Base-by-base conservation (phyloP, 352 stramenopile genomes). In the Globisporangium rhizosaccharum region DNA sequence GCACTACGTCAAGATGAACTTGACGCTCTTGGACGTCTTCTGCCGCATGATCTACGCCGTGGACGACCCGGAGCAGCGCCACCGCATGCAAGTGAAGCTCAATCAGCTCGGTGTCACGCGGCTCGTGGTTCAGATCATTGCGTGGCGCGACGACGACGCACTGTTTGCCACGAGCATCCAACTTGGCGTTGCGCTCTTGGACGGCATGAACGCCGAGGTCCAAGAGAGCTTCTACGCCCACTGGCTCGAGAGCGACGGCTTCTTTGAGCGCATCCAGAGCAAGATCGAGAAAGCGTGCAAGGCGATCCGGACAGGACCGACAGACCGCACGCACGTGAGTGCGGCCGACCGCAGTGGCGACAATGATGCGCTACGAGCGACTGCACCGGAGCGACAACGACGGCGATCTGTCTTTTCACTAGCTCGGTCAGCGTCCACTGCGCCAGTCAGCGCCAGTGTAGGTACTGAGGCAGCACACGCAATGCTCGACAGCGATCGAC, bases 131-230 rank as follows among this genome's bases (percentile, higher is more conserved):
- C 66, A 88, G 25, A 50, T 91, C 18, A 80, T 91, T 30, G 60
- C 76, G 20, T 73, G 58, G 2, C 60, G 76, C 18, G 76, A 87
- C 14, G 79, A 86, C 42, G 75, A 85, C 20, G 57, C 67, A 7
- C 51, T 91, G 12, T 85, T 89, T 65, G 62, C 71, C 17, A 80
- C 68, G 23, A 75, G 76, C 61, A 73, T 91, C 45, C 64, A 82
- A 41, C 70, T 91, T 25, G 81, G 81, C 11, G 77, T 91, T 14
- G 76, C 81, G 11, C 60, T 91, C 4, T 56, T 91, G 23, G 75
- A 89, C 59, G 81, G 79, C 4, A 89, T 91, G 79, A 91, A 91
- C 51, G 76, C 81, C 1, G 71, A 87, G 57, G 81, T 91, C 1
- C 81, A 91, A 61, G 81, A 91, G 44, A 82, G 61, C 26, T 91